Percentiles rank a stretch among this genome's conserved stretches.
phyloP scores from a whole-genome alignment of 495 filamentous ascomycete genomes.

The Penicillium longicatenatum region DNA sequence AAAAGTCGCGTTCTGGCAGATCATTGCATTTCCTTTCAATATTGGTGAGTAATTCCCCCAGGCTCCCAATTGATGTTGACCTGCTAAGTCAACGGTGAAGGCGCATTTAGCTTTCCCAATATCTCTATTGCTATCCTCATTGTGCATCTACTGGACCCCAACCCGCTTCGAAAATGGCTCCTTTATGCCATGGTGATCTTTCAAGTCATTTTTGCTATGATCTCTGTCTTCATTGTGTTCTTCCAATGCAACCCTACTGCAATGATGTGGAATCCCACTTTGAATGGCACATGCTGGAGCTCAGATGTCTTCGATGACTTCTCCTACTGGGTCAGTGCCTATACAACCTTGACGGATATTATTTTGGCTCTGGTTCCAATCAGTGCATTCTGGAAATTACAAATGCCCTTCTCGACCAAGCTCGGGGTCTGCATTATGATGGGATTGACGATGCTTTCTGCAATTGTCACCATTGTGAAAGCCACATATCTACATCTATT shows the following conservation, averaged over 20 bases:
- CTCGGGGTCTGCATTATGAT: conserved; percentile 27
- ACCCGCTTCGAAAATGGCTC: conserved; percentile 17
- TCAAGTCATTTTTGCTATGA: conserved; percentile 25
- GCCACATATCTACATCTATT: conserved; percentile 23
- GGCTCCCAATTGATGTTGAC: no score
- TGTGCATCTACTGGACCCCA: conserved; percentile 26
- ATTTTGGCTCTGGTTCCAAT: conserved; percentile 31
- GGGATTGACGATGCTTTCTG: conserved; percentile 28
- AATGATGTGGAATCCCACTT: conserved; percentile 19
- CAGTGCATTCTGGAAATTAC: conserved; percentile 27
- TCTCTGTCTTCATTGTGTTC: conserved; percentile 27
- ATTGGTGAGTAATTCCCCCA: conserved; percentile 14
- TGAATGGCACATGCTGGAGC: conserved; percentile 22
- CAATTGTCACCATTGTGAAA: conserved; percentile 24
- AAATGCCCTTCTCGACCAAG: conserved; percentile 26
- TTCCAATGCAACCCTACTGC: conserved; percentile 25
- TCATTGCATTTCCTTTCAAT: conserved; percentile 22
- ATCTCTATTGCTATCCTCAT: conserved; percentile 29
- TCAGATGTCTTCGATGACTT: conserved; percentile 20
- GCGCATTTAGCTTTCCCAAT: conserved; percentile 29
- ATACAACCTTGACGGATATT: conserved; percentile 29
- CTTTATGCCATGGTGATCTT: conserved; percentile 24
- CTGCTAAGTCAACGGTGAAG: conserved; percentile 12
- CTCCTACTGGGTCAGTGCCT: conserved; percentile 28
- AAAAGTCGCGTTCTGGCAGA: conserved; percentile 21